Base-by-base conservation (phyloP, 805 yeast genomes). In the Candida broadrunensis region DNA sequence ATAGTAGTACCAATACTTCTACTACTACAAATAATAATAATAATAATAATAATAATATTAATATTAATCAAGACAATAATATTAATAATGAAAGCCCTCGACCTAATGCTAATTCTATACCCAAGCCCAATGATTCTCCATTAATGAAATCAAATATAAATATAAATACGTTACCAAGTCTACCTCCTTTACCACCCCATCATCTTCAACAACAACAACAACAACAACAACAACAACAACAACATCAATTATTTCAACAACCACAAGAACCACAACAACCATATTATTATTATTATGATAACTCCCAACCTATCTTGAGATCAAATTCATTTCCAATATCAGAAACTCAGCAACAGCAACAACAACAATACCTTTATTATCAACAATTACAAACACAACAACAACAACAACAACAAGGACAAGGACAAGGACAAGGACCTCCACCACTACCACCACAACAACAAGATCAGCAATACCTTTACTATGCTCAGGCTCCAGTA, bases 341-440 rank as follows among this genome's bases (percentile, higher is more conserved):
- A 15, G 32, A 29, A 29, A 6, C 17, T 29, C 32, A 14, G 14
- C 18, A 29, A 5, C 32, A 29, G 6, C 17, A 14, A 9, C 17
- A 43, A 31, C 29, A 26, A 26, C 29, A 26, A 26, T 26, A 11
- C 8, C 24, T 12, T 25, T 15, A 31, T 34, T 25, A 26, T 26
- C 15, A 17, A 35, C 30, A 16, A 19, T 9, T 12, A 4, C 35
- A 20, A 24, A 36, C 16, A 11, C 18, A 19, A 23, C 41, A 14
- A 13, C 44, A 38, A 31, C 14, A 11, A 7, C 25, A 25, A 11
- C 17, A 20, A 15, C 27, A 36, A 35, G 26, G 26, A 14, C 30
- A 16, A 31, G 9, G 9, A 21, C 24, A n/a, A n/a, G n/a, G n/a
- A n/a, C n/a, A n/a, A 27, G 37, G 34, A 31, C 41, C 34, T 15